A percentile compares a stretch with the other conserved stretches of the same genome.
These are phyloP conservation scores for Ceratobasidium sp. DNA, from an alignment of 1,284 basidiomycete species.

Conservation along the genomic window DNA sequence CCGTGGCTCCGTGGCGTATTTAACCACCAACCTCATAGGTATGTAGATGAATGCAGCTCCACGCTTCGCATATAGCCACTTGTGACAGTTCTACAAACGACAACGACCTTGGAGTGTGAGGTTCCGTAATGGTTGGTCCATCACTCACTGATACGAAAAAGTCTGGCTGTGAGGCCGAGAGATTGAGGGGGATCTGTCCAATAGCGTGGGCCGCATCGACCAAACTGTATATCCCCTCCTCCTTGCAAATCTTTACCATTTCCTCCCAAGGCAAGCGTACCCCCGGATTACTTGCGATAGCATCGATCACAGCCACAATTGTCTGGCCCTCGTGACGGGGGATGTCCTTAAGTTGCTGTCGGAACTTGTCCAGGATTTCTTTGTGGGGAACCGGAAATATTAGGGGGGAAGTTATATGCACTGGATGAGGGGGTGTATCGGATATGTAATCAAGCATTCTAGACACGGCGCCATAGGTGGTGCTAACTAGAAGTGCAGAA, in stretches of 20 bases:
- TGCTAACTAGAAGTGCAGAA: conserved; percentile 56
- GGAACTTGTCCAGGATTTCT: conserved; percentile 64
- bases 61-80: conserved; percentile 81
- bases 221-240: conserved; percentile 70
- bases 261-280: conserved; percentile 80
- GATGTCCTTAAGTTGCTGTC: conserved; percentile 51
- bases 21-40: conserved; percentile 63
- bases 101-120: not conserved
- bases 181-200: conserved; percentile 62
- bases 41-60: conserved; percentile 78
- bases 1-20: not conserved
- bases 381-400: conserved; percentile 69
- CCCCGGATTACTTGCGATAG: conserved; percentile 74
- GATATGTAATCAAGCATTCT: conserved; percentile 64
- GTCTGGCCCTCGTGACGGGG: conserved; percentile 52
- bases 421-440: conserved; percentile 64
- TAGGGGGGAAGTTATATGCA: conserved; percentile 58
- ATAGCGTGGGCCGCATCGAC: conserved; percentile 88
- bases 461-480: conserved; percentile 69
- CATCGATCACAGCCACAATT: conserved; percentile 77
- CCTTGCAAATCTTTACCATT: conserved; percentile 70
- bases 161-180: conserved; percentile 68
- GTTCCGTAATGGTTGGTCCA: not conserved
- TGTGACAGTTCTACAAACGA: conserved; percentile 73
- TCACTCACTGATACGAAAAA: conserved; percentile 75